Percentiles rank a stretch among this genome's conserved stretches.
phyloP scores from a whole-genome alignment of 805 yeast genomes.

The Danielozyma ontarioensis region DNA sequence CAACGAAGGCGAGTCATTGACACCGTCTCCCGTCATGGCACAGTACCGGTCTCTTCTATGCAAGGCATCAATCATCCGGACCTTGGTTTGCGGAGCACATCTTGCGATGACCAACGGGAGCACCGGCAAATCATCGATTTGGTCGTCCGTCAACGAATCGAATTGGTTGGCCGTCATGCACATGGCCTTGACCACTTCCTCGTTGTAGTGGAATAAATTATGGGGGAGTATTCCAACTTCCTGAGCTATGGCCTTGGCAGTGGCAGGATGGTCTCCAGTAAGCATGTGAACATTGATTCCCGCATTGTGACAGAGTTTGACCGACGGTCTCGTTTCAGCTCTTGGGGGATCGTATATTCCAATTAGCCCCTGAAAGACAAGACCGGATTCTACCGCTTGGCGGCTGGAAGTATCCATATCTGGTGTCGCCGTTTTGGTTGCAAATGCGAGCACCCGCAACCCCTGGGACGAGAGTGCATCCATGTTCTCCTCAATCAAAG shows the following conservation, averaged over 20 bases:
- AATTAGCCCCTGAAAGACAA: slow-evolving; percentile 23
- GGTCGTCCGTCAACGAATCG: slow-evolving; percentile 55
- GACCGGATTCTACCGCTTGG: slow-evolving; percentile 16
- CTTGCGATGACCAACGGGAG: slow-evolving; percentile 76
- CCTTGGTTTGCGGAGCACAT: slow-evolving; percentile 80
- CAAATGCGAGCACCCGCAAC: slow-evolving; percentile 29
- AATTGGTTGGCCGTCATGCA: slow-evolving; percentile 73
- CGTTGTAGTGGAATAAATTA: slow-evolving; percentile 51
- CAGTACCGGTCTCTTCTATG: slow-evolving; percentile 43
- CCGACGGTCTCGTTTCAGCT: slow-evolving; percentile 24
- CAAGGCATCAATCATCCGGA: slow-evolving; percentile 72
- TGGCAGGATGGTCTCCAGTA: slow-evolving; percentile 32
- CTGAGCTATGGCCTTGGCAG: slow-evolving; percentile 32
- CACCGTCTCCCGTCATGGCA: slow-evolving; percentile 66
- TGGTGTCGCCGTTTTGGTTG: slow-evolving; percentile 13
- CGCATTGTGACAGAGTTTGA: slow-evolving; percentile 26
- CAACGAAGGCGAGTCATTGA: slow-evolving; percentile 24
- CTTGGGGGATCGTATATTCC: slow-evolving; percentile 35
- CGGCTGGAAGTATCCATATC: slow-evolving; percentile 8
- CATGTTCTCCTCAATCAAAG: slow-evolving; percentile 21
- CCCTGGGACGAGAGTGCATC: slow-evolving; percentile 22
- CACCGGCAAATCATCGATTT: slow-evolving; percentile 58
- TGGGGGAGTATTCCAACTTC: slow-evolving; percentile 30
- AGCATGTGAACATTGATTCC: slow-evolving; percentile 33
- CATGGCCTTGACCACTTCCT: slow-evolving; percentile 56